Base-by-base conservation (phyloP, 2,329 filamentous ascomycete species). In the Exophiala oligosperma region DNA sequence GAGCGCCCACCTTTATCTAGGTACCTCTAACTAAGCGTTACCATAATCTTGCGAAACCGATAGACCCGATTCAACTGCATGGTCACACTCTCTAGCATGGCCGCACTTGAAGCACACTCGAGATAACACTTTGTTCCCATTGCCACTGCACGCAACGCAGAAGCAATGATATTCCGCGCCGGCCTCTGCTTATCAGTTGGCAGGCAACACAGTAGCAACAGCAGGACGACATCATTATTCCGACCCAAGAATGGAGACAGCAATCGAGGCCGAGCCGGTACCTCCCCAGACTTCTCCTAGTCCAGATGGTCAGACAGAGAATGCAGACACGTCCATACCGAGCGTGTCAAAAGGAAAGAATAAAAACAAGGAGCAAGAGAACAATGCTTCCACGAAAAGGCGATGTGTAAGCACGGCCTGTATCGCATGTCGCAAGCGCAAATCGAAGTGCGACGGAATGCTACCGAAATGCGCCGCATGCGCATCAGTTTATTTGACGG, bases 391-490 rank as follows among this genome's bases (percentile, higher is more conserved):
- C 6, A 71, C 71, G 9, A 92, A 92, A 73, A 81, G 90, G 63
- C 82, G 89, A 66, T 92, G 90, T 72, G 88, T 93, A 58, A 92
- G 88, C 74, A 92, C 88, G n/a, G 90, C 90, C 8, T 93, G 90
- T 71, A 85, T 92, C 68, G 89, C 90, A 17, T 93, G 90, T 71
- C 83, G 90, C 21, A 86, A 85, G 71, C 81, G 90, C 64, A 93
- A 93, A 69, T 90, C 87, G 49, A 93, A 92, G 82, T 97, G 93
- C 73, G 93, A 97, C 74, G 93, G 93, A 59, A 92, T 92, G 56
- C 81, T 90, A 4, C 93, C 93, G 4, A 92, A 90, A 67, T 97
- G 94, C 72, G 93, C 93, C 6, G 93, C 94, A n/a, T 99, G 94
- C 75, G 86, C 90, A 62, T 96, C 92, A 66, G 93, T 97, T 54